These are phyloP conservation scores for Hansfordia pulvinata DNA, from an alignment of 2,329 filamentous ascomycete species.

Conservation along the genomic window DNA sequence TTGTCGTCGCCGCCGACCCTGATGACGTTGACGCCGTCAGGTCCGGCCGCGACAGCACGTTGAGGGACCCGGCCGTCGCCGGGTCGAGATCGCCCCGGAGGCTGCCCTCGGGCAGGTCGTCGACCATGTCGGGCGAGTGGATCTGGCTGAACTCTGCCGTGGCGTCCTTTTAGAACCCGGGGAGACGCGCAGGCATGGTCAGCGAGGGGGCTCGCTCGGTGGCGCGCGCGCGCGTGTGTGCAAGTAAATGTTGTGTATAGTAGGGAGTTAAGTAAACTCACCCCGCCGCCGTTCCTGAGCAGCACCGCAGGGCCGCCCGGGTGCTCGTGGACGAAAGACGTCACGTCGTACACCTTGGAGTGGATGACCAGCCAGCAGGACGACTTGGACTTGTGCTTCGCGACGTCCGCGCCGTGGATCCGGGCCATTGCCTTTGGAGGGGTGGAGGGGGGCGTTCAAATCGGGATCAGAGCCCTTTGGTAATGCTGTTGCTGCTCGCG, in stretches of 20 bases:
- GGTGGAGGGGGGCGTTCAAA: too few relatives aligned
- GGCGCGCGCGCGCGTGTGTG: too few relatives aligned
- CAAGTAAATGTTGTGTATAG: slow-evolving; percentile 1
- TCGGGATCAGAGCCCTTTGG: too few relatives aligned
- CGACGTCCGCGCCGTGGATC: slow-evolving; percentile 19
- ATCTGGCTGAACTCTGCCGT: slow-evolving; percentile 17
- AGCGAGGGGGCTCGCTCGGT: too few relatives aligned
- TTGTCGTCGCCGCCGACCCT: slow-evolving; percentile 5
- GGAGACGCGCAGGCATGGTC: too few relatives aligned
- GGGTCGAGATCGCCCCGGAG: slow-evolving; percentile 13
- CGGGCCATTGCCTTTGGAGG: too few relatives aligned
- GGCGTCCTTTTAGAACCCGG: too few relatives aligned
- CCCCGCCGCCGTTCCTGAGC: slow-evolving; percentile 14
- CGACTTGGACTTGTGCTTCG: slow-evolving; percentile 16
- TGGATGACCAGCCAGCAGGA: slow-evolving; percentile 24
- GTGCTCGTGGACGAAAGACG: slow-evolving; percentile 18
- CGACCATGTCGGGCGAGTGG: slow-evolving; percentile 14
- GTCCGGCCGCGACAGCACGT: too few relatives aligned
- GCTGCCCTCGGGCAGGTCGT: slow-evolving; percentile 16
- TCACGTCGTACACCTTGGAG: slow-evolving; percentile 21
- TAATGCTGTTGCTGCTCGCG: too few relatives aligned
- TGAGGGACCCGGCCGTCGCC: slow-evolving; percentile 9
- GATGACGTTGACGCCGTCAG: too few relatives aligned
- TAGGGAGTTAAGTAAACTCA: slow-evolving; percentile 6
- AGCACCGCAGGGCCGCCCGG: slow-evolving; percentile 17